Base-by-base conservation (phyloP, 2,329 filamentous ascomycete genomes). In the Emydomyces testavorans region DNA sequence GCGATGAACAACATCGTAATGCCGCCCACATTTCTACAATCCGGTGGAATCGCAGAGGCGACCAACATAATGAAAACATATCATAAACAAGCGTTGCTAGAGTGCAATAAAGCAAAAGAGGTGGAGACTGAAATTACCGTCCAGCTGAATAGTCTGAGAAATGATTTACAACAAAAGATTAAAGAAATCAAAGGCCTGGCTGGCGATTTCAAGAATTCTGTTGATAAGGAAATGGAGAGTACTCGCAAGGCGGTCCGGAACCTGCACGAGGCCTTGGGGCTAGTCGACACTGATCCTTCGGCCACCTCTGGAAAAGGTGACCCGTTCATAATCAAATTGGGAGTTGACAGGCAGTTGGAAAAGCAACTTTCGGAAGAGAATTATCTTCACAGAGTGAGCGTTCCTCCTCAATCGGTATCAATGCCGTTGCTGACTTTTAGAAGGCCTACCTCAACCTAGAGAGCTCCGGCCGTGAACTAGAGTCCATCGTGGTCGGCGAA, bases 111-210 rank as follows among this genome's bases (percentile, higher is more conserved):
- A 68, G 87, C 90, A 2, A 82, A 77, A 49, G 88, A 94, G 53
- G 89, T 95, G 49, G 87, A 96, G 62, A 81, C 82, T 52, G 90
- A 96, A 60, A 88, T 98, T 39, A 87, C 96, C 54, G 73, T 85
- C 43, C 88, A 90, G 45, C 72, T 98, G 48, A 87, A 82, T 1
- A 88, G 88, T 1, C 71, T 98, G 46, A 75, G 92, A 50, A 89
- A 81, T 59, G 92, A 98, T 64, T 72, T 98, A 15, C 83, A 84
- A 52, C 87, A 93, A 64, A 98, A 98, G 71, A 94, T 94, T 65
- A 98, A 96, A 67, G 92, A 98, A 68, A 98, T 98, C 70, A 94
- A 94, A 69, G 83, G 80, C 56, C 72, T 98, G 13, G 85, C 87
- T 4, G 85, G 88, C 13, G 92, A 98, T 65, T 98, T 98, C 69